A percentile compares a stretch with the other conserved stretches of the same genome.
These are phyloP conservation scores for Heterococcus sp. DNA, from an alignment of 108 stramenopile genomes.

Conservation along the genomic window DNA sequence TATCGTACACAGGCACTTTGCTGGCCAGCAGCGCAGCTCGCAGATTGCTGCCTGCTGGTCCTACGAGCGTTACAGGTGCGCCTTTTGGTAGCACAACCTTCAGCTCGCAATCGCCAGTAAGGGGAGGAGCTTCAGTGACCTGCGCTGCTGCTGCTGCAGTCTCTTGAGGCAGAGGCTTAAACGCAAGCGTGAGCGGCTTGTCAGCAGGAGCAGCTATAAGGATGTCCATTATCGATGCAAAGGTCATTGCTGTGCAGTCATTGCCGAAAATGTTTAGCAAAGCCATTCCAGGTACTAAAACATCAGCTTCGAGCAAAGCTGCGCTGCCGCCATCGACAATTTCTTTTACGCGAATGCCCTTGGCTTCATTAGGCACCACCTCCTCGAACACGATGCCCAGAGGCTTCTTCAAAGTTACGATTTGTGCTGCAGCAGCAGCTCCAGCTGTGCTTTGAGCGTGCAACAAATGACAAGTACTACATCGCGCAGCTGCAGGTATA, in stretches of 20 bases:
- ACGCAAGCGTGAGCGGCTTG: slow-evolving; percentile 13
- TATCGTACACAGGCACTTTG: slow-evolving; percentile 36
- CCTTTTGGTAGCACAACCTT: slow-evolving; percentile 6
- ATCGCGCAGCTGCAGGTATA: too few relatives aligned
- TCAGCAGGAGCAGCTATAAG: slow-evolving; percentile 8
- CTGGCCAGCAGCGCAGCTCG: slow-evolving; percentile 16
- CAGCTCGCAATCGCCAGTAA: slow-evolving; percentile 15
- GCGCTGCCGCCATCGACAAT: not conserved
- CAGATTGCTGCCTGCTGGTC: slow-evolving; percentile 27
- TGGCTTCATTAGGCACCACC: not conserved
- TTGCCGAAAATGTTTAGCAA: not conserved
- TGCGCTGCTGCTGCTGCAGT: not conserved
- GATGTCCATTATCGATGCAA: slow-evolving; percentile 25
- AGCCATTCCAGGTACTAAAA: not conserved
- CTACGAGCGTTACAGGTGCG: slow-evolving; percentile 1
- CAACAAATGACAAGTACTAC: too few relatives aligned
- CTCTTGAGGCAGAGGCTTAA: slow-evolving; percentile 1
- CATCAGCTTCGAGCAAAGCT: not conserved
- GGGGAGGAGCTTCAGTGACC: not conserved
- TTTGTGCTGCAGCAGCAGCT: too few relatives aligned
- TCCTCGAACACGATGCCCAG: not conserved
- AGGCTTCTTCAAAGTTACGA: not conserved
- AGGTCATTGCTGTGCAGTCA: slow-evolving; percentile 12
- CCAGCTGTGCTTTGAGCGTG: too few relatives aligned
- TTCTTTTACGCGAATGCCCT: not conserved